Percentiles rank a stretch among this genome's conserved stretches.
phyloP scores from a whole-genome alignment of 2,329 filamentous ascomycete species.

The Fusarium buxicola region DNA sequence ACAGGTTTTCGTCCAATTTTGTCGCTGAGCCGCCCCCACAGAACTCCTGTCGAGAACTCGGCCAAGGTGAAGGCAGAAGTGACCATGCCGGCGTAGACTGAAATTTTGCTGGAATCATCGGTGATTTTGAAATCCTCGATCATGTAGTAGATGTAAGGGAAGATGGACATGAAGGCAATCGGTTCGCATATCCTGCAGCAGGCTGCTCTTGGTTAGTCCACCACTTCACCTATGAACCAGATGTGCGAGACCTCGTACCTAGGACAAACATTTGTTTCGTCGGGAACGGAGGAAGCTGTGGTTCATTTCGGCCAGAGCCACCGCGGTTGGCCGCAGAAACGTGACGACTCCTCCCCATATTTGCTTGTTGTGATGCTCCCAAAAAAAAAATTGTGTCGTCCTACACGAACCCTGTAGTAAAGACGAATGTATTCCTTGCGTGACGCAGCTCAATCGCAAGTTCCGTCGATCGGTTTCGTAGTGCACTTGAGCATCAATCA shows the following conservation, averaged over 20 bases:
- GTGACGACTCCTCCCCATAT: conserved; percentile 48
- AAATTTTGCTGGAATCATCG: conserved; percentile 80
- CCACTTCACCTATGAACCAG: neutral
- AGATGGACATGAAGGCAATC: conserved; percentile 99
- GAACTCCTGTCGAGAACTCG: conserved; percentile 90
- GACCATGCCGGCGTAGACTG: conserved; percentile 94
- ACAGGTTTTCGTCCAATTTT: conserved; percentile 93
- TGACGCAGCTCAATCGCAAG: conserved; percentile 9
- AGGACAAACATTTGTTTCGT: conserved; percentile 64
- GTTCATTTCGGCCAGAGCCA: conserved; percentile 36
- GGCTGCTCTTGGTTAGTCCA: conserved; percentile 61
- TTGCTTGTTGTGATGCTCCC: conserved; percentile 30
- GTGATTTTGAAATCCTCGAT: conserved; percentile 90
- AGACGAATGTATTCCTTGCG: neutral
- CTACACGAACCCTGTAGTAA: conserved; percentile 4
- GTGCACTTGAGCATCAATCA: conserved; percentile 19
- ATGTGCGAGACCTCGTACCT: conserved; percentile 50
- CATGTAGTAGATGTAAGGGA: conserved; percentile 99
- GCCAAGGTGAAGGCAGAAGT: conserved; percentile 96
- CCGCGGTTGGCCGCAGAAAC: conserved; percentile 41
- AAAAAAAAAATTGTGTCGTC: conserved; percentile 8
- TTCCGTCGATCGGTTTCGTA: conserved; percentile 16
- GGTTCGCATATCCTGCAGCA: conserved; percentile 97
- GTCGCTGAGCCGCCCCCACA: conserved; percentile 95
- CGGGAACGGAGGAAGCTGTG: conserved; percentile 51